Evolutionary conservation across 306 rosid genomes (phyloP).

Genomic region (Prunus davidiana): DNA sequence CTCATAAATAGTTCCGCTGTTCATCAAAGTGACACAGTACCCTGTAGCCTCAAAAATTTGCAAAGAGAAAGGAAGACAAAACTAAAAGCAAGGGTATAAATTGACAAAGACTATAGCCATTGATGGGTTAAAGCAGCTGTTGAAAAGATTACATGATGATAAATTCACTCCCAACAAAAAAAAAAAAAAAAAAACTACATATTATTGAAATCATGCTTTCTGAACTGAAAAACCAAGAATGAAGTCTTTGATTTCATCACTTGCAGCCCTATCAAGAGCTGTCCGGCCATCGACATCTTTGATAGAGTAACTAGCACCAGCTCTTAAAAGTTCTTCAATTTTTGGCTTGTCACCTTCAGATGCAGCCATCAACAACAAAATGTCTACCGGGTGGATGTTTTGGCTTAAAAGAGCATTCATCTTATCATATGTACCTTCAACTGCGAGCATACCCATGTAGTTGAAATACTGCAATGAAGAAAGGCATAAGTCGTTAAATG

Average conservation of each 20-base stretch:
- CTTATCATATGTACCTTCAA: conserved; percentile 85
- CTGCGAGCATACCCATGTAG: conserved; percentile 99
- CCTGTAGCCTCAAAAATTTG: no score
- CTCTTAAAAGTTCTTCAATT: conserved; percentile 86
- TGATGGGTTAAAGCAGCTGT: neutral
- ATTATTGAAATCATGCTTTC: conserved; percentile 45
- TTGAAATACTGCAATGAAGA: conserved; percentile 69
- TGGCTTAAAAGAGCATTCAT: conserved; percentile 85
- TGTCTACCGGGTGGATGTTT: conserved; percentile 87
- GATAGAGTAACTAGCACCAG: conserved; percentile 73
- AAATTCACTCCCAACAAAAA: no score
- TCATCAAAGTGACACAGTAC: no score
- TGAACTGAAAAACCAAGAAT: conserved; percentile 67
- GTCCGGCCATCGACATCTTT: conserved; percentile 77
- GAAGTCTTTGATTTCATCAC: conserved; percentile 62
- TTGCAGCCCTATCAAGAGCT: conserved; percentile 66
- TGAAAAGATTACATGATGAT: neutral
- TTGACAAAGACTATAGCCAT: neutral
- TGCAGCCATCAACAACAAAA: conserved; percentile 73
- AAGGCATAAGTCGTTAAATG: neutral
- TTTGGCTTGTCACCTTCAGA: conserved; percentile 89
- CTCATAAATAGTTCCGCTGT: no score
- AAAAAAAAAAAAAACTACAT: neutral
- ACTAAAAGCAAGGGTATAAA: neutral
- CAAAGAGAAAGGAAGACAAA: no score